These are phyloP conservation scores for Pulveroboletus sp. DNA, from an alignment of 768 basidiomycete species.

Conservation along the genomic window DNA sequence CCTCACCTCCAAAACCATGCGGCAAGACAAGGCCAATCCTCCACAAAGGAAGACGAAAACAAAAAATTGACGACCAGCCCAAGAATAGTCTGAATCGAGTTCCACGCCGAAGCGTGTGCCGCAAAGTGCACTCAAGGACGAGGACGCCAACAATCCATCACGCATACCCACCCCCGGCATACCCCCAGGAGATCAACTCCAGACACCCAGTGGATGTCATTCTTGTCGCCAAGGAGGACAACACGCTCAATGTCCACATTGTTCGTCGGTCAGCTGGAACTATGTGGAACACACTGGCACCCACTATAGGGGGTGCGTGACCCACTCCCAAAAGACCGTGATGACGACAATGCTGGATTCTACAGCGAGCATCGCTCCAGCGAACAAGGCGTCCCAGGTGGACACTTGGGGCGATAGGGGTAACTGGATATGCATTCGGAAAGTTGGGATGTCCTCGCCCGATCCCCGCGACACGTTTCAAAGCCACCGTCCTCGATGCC, in stretches of 20 bases:
- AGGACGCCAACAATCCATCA: background rate
- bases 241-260: too few relatives aligned
- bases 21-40: background rate
- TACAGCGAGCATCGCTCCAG: background rate
- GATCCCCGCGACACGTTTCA: slow-evolving; percentile 60
- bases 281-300: too few relatives aligned
- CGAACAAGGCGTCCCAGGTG: slow-evolving; percentile 14
- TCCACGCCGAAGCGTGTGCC: slow-evolving; percentile 22
- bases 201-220: too few relatives aligned
- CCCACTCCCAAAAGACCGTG: too few relatives aligned
- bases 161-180: slow-evolving; percentile 16
- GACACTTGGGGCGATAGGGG: slow-evolving; percentile 18
- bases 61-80: slow-evolving; percentile 24
- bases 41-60: slow-evolving; percentile 10
- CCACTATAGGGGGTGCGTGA: too few relatives aligned
- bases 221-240: too few relatives aligned
- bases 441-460: too few relatives aligned
- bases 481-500: slow-evolving; percentile 24
- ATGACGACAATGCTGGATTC: too few relatives aligned
- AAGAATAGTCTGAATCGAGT: slow-evolving; percentile 35
- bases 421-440: too few relatives aligned
- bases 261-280: too few relatives aligned
- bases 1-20: background rate
- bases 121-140: slow-evolving; percentile 31
- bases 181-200: slow-evolving; percentile 6